Evolutionary conservation across 441 rosid genomes (phyloP).

Genomic region (Kokia cookei): DNA sequence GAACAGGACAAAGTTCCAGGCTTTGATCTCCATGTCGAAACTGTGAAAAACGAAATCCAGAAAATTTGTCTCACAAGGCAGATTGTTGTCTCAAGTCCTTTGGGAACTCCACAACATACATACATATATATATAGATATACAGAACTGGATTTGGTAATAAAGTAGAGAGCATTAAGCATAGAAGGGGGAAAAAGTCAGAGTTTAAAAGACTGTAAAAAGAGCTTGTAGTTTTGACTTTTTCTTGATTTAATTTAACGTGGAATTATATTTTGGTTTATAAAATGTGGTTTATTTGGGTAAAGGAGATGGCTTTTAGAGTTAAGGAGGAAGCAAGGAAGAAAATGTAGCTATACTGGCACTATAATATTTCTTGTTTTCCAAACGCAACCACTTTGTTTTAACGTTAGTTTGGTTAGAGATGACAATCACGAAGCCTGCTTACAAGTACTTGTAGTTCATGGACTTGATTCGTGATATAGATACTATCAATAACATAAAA

Average conservation of each 20-base stretch:
- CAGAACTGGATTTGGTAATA: not conserved
- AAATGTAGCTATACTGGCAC: not conserved
- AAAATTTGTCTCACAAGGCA: not conserved
- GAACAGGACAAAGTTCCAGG: conserved; percentile 1
- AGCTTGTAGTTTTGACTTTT: not conserved
- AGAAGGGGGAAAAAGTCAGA: not conserved
- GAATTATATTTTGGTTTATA: not conserved
- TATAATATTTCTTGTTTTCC: not conserved
- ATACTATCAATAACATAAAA: too few relatives aligned
- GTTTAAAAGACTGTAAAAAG: not conserved
- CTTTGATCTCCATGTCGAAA: conserved; percentile 16
- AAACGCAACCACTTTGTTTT: not conserved
- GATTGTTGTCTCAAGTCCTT: not conserved
- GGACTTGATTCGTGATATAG: too few relatives aligned
- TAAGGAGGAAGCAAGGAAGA: not conserved
- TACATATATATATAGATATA: not conserved
- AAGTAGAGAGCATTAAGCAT: not conserved
- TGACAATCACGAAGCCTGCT: too few relatives aligned
- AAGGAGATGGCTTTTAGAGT: not conserved
- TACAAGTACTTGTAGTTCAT: too few relatives aligned
- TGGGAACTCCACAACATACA: not conserved
- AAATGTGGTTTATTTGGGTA: not conserved
- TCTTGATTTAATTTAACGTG: not conserved
- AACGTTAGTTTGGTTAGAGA: too few relatives aligned
- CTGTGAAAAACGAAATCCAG: too few relatives aligned